A percentile compares a stretch with the other conserved stretches of the same genome.
Evolutionary conservation across 345 rosid genomes (phyloP).

Genomic region (Clausena lansium): DNA sequence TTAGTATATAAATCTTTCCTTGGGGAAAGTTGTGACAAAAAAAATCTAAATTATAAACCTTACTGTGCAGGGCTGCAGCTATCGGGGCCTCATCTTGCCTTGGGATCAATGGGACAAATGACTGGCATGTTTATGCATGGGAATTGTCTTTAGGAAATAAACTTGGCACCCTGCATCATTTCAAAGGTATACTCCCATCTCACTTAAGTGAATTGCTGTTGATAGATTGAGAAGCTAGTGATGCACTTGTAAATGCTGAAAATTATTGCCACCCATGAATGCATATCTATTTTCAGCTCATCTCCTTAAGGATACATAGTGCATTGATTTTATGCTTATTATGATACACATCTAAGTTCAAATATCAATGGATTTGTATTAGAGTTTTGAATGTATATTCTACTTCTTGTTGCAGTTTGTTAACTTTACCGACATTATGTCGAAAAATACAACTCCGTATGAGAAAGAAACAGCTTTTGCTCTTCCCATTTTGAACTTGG

Average conservation of each 20-base stretch:
- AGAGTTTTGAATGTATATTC: no score
- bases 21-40: neutral
- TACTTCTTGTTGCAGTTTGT: no score
- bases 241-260: neutral
- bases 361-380: no score
- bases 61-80: conserved; percentile 56
- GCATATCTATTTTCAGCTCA: neutral
- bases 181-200: conserved; percentile 57
- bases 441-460: no score
- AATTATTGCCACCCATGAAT: neutral
- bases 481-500: no score
- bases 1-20: no score
- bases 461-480: no score
- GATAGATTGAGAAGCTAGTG: conserved; percentile 6
- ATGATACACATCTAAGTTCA: no score
- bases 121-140: conserved; percentile 72
- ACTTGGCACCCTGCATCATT: conserved; percentile 61
- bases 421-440: no score
- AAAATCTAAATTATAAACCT: conserved; percentile 12
- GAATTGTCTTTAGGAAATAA: conserved; percentile 62
- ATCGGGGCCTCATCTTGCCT: conserved; percentile 44
- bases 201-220: neutral
- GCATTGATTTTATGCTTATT: neutral
- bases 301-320: neutral
- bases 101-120: conserved; percentile 73